phyloP scores from a whole-genome alignment of 441 rosid genomes.

The Euphorbia corollata region DNA sequence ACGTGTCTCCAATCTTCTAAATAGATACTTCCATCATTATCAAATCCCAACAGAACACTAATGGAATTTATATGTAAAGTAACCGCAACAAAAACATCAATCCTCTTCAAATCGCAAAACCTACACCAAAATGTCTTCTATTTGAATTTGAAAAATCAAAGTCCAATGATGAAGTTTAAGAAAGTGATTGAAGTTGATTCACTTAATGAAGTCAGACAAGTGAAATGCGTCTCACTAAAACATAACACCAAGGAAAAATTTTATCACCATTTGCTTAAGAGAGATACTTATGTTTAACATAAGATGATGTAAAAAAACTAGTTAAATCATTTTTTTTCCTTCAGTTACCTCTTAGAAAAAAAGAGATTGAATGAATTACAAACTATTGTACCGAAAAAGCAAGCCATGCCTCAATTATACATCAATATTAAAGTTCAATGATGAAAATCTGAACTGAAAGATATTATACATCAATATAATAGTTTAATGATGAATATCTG shows the following conservation, averaged over 20 bases:
- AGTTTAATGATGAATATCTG: not conserved
- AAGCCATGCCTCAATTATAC: not conserved
- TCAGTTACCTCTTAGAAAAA: not conserved
- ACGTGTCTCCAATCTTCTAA: not conserved
- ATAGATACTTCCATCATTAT: not conserved
- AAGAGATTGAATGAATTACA: not conserved
- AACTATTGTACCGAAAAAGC: not conserved
- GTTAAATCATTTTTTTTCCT: not conserved
- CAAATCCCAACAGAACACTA: constrained; percentile 1
- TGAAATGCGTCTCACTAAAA: not conserved
- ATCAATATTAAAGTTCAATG: too few species aligned
- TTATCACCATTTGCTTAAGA: not conserved
- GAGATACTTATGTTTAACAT: not conserved
- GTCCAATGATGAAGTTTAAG: not conserved
- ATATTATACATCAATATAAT: too few species aligned
- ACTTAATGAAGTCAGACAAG: not conserved
- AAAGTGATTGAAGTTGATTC: not conserved
- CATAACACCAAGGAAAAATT: not conserved
- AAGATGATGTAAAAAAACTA: too few species aligned
- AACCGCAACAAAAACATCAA: not conserved
- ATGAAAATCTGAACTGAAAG: too few species aligned
- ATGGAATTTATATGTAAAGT: not conserved
- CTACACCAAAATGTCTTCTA: not conserved
- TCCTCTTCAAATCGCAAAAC: not conserved
- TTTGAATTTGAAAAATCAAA: not conserved